phyloP scores from a whole-genome alignment of 257 asterid genomes.

The Capsicum pubescens region DNA sequence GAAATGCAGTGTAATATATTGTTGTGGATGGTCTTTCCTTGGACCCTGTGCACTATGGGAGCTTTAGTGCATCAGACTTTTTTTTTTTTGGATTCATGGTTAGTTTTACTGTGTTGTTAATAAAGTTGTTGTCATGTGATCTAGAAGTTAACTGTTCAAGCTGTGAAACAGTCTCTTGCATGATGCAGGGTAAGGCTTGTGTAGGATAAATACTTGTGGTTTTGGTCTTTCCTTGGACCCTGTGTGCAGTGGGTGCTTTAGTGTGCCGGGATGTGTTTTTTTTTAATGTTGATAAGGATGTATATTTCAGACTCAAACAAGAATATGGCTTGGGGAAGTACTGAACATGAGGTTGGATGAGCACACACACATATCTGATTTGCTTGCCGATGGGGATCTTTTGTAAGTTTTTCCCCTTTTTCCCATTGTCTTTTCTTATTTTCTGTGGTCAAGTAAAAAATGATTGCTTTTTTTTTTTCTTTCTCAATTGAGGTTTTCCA shows the following conservation, averaged over 20 bases:
- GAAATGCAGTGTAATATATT: too few species aligned
- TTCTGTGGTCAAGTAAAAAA: background rate
- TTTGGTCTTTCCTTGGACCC: too few species aligned
- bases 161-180: too few species aligned
- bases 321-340: slow-evolving; percentile 86
- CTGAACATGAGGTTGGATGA: slow-evolving; percentile 64
- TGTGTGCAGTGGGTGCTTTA: too few species aligned
- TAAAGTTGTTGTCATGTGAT: too few species aligned
- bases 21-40: too few species aligned
- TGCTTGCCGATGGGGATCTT: slow-evolving; percentile 92
- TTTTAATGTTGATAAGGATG: background rate
- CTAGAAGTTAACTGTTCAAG: too few species aligned
- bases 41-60: too few species aligned
- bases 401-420: slow-evolving; percentile 53
- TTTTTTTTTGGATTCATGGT: background rate
- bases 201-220: too few species aligned
- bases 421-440: background rate
- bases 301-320: slow-evolving; percentile 68
- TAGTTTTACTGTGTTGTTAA: background rate
- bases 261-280: too few species aligned
- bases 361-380: slow-evolving; percentile 67
- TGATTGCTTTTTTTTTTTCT: background rate
- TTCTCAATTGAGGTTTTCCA: background rate
- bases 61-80: too few species aligned
- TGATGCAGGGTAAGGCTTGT: too few species aligned